Evolutionary conservation across 2,329 filamentous ascomycete genomes (phyloP).

Genomic region (Aspergillus eucalypticola): DNA sequence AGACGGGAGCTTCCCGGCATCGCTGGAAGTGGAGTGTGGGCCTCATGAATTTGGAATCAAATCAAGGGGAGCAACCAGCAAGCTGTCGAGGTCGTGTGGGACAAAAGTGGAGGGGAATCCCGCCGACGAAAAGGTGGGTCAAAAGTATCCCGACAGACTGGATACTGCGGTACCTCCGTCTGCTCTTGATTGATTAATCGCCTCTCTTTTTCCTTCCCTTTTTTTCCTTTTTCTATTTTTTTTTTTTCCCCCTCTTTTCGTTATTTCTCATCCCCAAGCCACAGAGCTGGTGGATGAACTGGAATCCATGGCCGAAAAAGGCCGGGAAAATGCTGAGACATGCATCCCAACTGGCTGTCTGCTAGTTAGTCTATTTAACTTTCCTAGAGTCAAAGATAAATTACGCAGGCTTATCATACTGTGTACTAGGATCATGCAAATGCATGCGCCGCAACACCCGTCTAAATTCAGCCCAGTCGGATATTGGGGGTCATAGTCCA

Average conservation of each 20-base stretch:
- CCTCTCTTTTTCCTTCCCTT: neutral
- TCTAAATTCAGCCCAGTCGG: slow-evolving; percentile 16
- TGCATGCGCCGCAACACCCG: slow-evolving; percentile 3
- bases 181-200: neutral
- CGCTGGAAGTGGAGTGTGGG: slow-evolving; percentile 3
- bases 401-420: slow-evolving; percentile 2
- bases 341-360: slow-evolving; percentile 5
- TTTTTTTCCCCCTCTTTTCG: too few species aligned
- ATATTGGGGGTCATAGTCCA: slow-evolving; percentile 17
- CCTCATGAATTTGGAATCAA: slow-evolving; percentile 6
- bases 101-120: slow-evolving; percentile 20
- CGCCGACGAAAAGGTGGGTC: slow-evolving; percentile 20
- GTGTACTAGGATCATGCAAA: slow-evolving; percentile 6
- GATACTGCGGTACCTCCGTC: slow-evolving; percentile 20
- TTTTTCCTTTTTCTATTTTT: too few species aligned
- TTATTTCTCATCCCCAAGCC: neutral
- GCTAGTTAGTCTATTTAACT: slow-evolving; percentile 15
- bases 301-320: too few species aligned
- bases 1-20: slow-evolving; percentile 8
- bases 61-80: neutral
- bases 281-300: too few species aligned
- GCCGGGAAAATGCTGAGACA: neutral
- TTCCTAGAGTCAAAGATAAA: slow-evolving; percentile 4
- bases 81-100: slow-evolving; percentile 13
- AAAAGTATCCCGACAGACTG: slow-evolving; percentile 24